phyloP scores from a whole-genome alignment of 768 basidiomycete genomes.

The Nidula microcarpa region DNA sequence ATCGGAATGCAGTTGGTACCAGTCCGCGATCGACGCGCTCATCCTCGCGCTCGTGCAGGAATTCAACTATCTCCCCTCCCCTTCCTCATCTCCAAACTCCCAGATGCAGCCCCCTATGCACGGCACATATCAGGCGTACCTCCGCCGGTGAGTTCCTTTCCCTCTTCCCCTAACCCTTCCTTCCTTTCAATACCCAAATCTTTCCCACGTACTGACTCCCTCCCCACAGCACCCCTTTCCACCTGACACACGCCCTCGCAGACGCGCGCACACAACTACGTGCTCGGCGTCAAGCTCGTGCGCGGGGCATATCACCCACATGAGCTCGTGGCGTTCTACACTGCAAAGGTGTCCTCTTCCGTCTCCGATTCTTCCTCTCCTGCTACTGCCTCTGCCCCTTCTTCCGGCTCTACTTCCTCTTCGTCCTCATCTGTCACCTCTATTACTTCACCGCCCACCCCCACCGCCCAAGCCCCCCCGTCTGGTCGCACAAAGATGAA shows the following conservation, averaged over 20 bases:
- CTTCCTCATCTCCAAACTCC: conserved; percentile 1
- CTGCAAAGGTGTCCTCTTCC: conserved; percentile 27
- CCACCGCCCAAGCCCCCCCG: conserved; percentile 44
- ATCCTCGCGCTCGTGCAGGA: conserved; percentile 69
- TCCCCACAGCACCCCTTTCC: conserved; percentile 52
- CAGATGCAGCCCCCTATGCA: conserved; percentile 68
- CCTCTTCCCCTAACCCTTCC: background rate
- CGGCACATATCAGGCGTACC: conserved; percentile 87
- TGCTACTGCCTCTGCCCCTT: too few relatives aligned
- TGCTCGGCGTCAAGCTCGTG: conserved; percentile 88
- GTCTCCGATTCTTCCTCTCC: conserved; percentile 48
- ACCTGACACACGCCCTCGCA: conserved; percentile 59
- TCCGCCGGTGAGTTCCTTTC: conserved; percentile 51
- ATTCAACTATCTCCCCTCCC: conserved; percentile 62
- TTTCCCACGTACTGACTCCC: too few relatives aligned
- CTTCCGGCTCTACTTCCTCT: too few relatives aligned
- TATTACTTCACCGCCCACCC: too few relatives aligned
- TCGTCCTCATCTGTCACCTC: too few relatives aligned
- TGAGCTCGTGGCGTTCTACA: conserved; percentile 53
- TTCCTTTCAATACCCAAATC: background rate
- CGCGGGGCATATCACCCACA: conserved; percentile 88
- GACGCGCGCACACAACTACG: conserved; percentile 66
- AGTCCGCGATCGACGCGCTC: conserved; percentile 84
- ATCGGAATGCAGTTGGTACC: conserved; percentile 46
- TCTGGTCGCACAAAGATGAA: conserved; percentile 63